phyloP scores from a whole-genome alignment of 805 yeast species.

The Saccharomycopsis fermentans region DNA sequence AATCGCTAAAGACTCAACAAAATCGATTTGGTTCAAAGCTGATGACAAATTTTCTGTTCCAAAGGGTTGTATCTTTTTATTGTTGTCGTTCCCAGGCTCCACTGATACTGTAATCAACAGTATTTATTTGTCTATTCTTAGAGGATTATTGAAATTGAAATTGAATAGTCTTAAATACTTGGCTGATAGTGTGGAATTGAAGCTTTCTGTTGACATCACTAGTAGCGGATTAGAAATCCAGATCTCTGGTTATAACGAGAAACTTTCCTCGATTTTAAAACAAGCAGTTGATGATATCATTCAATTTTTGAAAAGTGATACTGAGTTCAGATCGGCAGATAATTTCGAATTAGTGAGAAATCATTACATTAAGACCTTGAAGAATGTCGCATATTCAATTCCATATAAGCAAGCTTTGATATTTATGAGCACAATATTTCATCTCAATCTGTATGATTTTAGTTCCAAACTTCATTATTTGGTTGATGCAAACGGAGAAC shows the following conservation, averaged over 20 bases:
- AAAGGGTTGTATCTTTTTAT: constrained; percentile 60
- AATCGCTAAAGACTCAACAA: constrained; percentile 34
- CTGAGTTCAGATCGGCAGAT: constrained; percentile 22
- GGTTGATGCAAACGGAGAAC: constrained; percentile 21
- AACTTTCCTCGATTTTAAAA: constrained; percentile 51
- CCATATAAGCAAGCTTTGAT: constrained; percentile 74
- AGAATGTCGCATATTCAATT: constrained; percentile 58
- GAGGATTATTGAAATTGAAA: constrained; percentile 65
- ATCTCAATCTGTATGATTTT: constrained; percentile 59
- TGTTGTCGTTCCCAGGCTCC: constrained; percentile 56
- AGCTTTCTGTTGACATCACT: constrained; percentile 44
- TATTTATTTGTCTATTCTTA: constrained; percentile 49
- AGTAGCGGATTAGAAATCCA: constrained; percentile 64
- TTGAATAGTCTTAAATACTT: constrained; percentile 70
- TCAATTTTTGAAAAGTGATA: constrained; percentile 11
- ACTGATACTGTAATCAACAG: constrained; percentile 48
- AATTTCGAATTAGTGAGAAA: constrained; percentile 63
- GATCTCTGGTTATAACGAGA: constrained; percentile 77
- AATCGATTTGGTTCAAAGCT: constrained; percentile 75
- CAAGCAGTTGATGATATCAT: constrained; percentile 47
- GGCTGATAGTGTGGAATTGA: constrained; percentile 74
- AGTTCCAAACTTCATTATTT: constrained; percentile 49
- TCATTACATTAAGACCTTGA: constrained; percentile 48
- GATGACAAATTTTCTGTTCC: constrained; percentile 88
- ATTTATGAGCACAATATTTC: constrained; percentile 51